These are phyloP conservation scores for Coelastrella sp. DNA, from an alignment of 139 green algal species.

Conservation along the genomic window DNA sequence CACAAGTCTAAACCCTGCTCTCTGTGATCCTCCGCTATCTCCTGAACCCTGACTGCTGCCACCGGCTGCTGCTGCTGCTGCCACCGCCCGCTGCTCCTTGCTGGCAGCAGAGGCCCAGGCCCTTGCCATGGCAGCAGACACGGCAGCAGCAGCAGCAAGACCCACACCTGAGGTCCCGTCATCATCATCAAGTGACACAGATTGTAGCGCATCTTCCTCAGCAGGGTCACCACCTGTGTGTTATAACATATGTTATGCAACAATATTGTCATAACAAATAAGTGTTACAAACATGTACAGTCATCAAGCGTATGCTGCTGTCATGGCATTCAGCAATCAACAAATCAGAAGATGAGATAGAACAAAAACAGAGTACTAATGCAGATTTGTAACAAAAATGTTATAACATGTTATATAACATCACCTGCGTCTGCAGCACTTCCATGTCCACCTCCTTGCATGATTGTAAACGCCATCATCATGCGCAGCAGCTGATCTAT, in stretches of 20 bases:
- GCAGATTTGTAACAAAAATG: too few relatives aligned
- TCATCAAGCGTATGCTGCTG: too few relatives aligned
- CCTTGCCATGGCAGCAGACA: constrained; percentile 71
- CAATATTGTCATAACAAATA: too few relatives aligned
- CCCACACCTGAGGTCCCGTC: constrained; percentile 67
- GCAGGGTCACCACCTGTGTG: neutral
- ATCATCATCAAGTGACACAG: constrained; percentile 57
- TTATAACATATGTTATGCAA: neutral
- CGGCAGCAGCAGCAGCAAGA: constrained; percentile 67
- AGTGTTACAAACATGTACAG: too few relatives aligned
- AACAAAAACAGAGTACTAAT: too few relatives aligned
- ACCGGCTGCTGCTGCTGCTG: constrained; percentile 1
- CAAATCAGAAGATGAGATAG: too few relatives aligned
- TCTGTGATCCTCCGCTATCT: neutral
- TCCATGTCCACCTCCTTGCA: constrained; percentile 8
- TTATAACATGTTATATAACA: too few relatives aligned
- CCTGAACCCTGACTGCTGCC: constrained; percentile 31
- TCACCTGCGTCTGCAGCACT: neutral
- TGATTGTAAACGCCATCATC: constrained; percentile 51
- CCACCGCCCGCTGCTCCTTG: constrained; percentile 49
- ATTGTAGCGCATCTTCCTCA: constrained; percentile 23
- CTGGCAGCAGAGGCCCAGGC: constrained; percentile 55
- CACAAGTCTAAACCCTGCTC: constrained; percentile 73
- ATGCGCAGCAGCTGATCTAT: constrained; percentile 45
- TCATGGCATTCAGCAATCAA: too few relatives aligned